These are phyloP conservation scores for Ceratocystis huliohia DNA, from an alignment of 2,329 filamentous ascomycete species.

Conservation along the genomic window DNA sequence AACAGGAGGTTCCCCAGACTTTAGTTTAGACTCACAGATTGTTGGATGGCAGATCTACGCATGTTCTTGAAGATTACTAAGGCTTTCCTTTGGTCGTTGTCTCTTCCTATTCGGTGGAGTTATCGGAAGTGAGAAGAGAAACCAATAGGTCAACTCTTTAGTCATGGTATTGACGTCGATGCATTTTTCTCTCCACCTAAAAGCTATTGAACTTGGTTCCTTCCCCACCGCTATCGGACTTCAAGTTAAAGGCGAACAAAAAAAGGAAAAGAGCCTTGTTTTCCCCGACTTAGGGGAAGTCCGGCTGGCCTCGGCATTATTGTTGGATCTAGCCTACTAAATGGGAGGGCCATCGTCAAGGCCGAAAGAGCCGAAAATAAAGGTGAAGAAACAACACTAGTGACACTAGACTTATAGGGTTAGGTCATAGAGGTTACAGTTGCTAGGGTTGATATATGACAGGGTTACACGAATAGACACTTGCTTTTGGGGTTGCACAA, in stretches of 20 bases:
- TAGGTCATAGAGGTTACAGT: neutral
- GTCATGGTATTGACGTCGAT: slow-evolving; percentile 1
- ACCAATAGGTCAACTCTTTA: neutral
- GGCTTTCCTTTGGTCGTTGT: neutral
- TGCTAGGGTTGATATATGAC: too few species aligned
- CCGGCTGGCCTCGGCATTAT: neutral
- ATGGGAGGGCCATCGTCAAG: neutral
- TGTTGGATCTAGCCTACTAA: neutral
- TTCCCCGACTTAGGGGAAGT: neutral
- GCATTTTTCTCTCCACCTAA: neutral
- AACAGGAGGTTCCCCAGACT: neutral
- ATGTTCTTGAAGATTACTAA: too few species aligned
- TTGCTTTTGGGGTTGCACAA: too few species aligned
- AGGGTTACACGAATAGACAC: too few species aligned
- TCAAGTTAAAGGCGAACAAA: neutral
- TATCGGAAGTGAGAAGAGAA: neutral
- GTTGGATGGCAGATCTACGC: neutral
- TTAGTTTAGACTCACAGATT: neutral
- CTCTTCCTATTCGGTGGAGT: neutral
- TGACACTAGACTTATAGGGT: neutral
- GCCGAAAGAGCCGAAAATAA: neutral
- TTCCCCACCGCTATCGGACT: neutral
- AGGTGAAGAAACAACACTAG: neutral
- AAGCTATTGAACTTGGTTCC: neutral
- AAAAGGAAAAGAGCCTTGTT: neutral